Evolutionary conservation across 1,284 basidiomycete genomes (phyloP).

Genomic region (Chalciporus sp.): DNA sequence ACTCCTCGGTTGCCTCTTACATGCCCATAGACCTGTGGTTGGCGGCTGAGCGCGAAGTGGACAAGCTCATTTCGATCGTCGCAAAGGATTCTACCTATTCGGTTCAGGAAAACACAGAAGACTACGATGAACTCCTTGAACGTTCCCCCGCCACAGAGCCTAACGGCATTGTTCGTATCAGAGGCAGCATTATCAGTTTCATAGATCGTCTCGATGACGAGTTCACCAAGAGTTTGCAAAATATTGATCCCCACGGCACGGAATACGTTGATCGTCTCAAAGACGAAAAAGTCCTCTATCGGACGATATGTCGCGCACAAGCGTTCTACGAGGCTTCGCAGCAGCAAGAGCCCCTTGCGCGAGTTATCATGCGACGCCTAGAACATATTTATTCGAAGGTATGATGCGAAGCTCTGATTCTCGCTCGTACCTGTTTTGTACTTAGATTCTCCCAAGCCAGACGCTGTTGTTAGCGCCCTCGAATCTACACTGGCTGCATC

Average conservation of each 20-base stretch:
- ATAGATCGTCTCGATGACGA: conserved; percentile 98
- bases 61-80: conserved; percentile 83
- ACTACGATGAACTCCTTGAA: conserved; percentile 93
- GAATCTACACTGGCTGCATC: conserved; percentile 68
- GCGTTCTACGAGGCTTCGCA: conserved; percentile 85
- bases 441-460: conserved; percentile 61
- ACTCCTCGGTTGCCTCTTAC: conserved; percentile 81
- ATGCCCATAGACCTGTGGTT: conserved; percentile 96
- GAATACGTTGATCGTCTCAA: conserved; percentile 97
- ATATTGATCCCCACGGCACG: conserved; percentile 97
- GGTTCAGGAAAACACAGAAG: conserved; percentile 86
- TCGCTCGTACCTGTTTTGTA: background rate
- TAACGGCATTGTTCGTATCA: conserved; percentile 73
- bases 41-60: conserved; percentile 85
- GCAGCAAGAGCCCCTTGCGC: conserved; percentile 78
- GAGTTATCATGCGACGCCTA: conserved; percentile 92
- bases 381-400: conserved; percentile 99
- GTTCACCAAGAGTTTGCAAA: conserved; percentile 97
- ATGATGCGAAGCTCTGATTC: conserved; percentile 1
- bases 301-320: conserved; percentile 91
- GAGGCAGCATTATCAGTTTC: conserved; percentile 92
- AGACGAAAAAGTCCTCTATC: conserved; percentile 94
- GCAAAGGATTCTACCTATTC: conserved; percentile 74
- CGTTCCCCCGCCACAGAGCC: conserved; percentile 77
- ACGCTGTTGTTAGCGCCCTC: conserved; percentile 89